Evolutionary conservation across 2,329 filamentous ascomycete species (phyloP).

Genomic region (Monilinia vaccinii-corymbosi): DNA sequence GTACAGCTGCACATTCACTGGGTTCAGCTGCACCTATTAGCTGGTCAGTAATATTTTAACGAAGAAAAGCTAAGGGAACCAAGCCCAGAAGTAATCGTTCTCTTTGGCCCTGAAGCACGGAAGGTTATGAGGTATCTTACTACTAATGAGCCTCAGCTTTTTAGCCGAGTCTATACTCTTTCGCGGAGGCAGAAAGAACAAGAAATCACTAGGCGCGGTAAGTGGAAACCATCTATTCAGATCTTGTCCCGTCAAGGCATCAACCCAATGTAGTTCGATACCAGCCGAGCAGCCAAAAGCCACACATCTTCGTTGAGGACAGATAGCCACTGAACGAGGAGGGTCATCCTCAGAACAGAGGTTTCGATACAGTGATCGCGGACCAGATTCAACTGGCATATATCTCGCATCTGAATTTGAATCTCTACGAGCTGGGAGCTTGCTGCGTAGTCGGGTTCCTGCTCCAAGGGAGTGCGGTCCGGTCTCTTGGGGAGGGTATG

Average conservation of each 20-base stretch:
- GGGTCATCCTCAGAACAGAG: conserved; percentile 54
- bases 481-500: conserved; percentile 12
- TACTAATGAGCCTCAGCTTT: conserved; percentile 54
- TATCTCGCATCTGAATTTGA: neutral
- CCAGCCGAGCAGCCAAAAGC: conserved; percentile 55
- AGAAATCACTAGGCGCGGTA: conserved; percentile 42
- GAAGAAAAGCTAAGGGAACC: neutral
- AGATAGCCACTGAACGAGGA: conserved; percentile 56
- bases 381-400: conserved; percentile 29
- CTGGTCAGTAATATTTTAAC: neutral
- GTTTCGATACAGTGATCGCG: conserved; percentile 33
- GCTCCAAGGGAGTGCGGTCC: conserved; percentile 2
- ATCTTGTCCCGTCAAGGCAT: conserved; percentile 38
- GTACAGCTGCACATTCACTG: conserved; percentile 23
- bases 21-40: conserved; percentile 36
- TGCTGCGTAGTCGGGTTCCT: conserved; percentile 7
- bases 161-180: conserved; percentile 42
- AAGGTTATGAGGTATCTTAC: conserved; percentile 21
- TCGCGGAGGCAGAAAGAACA: conserved; percentile 51
- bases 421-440: conserved; percentile 7
- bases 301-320: conserved; percentile 53
- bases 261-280: conserved; percentile 53
- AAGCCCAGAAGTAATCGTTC: neutral
- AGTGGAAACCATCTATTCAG: conserved; percentile 47
- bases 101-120: neutral